Conservation (phyloP, 2,329 filamentous ascomycete genomes). For the Ceratocystis eucalypticola region DNA sequence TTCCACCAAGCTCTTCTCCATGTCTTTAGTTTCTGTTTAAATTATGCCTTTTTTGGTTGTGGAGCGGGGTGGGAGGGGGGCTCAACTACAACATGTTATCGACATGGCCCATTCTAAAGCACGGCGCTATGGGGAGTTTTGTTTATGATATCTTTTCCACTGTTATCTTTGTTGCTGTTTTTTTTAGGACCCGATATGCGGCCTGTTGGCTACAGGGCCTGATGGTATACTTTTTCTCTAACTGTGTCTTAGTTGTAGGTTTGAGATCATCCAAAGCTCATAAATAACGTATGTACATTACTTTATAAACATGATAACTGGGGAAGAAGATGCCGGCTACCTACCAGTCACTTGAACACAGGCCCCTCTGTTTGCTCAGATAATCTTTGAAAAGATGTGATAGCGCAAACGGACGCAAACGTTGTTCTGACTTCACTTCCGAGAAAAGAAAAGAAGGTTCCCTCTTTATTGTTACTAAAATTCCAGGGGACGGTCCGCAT, state of each 20-base stretch:
- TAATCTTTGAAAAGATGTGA: too few species aligned
- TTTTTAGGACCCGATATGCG: background rate
- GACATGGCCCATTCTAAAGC: background rate
- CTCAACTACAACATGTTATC: background rate
- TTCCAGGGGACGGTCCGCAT: too few species aligned
- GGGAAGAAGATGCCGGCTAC: too few species aligned
- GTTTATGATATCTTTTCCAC: background rate
- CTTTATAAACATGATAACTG: too few species aligned
- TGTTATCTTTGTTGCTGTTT: background rate
- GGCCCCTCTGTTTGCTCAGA: too few species aligned
- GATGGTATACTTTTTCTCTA: background rate
- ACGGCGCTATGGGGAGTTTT: constrained; percentile 4
- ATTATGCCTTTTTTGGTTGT: background rate
- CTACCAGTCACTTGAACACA: too few species aligned
- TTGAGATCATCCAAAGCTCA: too few species aligned
- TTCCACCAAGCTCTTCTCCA: background rate
- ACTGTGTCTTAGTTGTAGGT: background rate
- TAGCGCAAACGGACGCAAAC: too few species aligned
- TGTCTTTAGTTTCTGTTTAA: background rate
- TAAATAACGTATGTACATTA: too few species aligned
- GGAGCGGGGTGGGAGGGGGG: background rate
- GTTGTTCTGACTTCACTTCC: too few species aligned
- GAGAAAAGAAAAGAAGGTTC: too few species aligned
- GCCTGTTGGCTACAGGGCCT: background rate
- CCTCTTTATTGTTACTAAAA: too few species aligned